These are phyloP conservation scores for Eremothecium coryli DNA, from an alignment of 1,139 yeast genomes.

Conservation along the genomic window DNA sequence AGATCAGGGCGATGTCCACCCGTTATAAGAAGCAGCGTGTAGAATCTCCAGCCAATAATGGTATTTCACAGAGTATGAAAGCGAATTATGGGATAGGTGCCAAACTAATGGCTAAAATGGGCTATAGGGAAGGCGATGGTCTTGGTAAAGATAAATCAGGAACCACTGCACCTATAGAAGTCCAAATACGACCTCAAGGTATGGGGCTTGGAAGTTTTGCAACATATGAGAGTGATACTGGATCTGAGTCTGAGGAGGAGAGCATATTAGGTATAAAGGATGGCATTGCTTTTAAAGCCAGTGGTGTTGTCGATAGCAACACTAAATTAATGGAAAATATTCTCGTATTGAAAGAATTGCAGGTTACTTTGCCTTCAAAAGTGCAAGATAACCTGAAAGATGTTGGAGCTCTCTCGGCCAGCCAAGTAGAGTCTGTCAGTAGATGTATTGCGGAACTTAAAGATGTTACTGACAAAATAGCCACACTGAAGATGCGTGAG, in stretches of 20 bases:
- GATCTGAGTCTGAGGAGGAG: slow-evolving; percentile 11
- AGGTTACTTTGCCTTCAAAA: slow-evolving; percentile 3
- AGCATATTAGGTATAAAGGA: slow-evolving; percentile 6
- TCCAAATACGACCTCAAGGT: slow-evolving; percentile 55
- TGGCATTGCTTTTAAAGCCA: slow-evolving; percentile 7
- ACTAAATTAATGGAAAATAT: background rate
- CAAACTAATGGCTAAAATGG: slow-evolving; percentile 69
- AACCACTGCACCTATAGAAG: slow-evolving; percentile 67
- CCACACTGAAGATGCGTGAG: slow-evolving; percentile 1
- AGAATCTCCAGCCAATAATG: background rate
- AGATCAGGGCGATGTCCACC: too few species aligned
- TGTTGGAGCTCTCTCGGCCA: background rate
- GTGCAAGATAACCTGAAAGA: background rate
- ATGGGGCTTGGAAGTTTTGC: slow-evolving; percentile 55
- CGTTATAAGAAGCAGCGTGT: background rate
- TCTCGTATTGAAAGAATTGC: slow-evolving; percentile 2
- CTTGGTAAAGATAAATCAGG: slow-evolving; percentile 67
- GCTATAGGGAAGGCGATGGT: slow-evolving; percentile 75
- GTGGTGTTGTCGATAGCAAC: background rate
- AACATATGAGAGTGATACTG: slow-evolving; percentile 7
- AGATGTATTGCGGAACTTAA: slow-evolving; percentile 2
- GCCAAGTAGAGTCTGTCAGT: background rate
- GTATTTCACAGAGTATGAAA: background rate
- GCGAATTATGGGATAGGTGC: slow-evolving; percentile 77
- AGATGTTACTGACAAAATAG: slow-evolving; percentile 1